A percentile compares a stretch with the other conserved stretches of the same genome.
Conservation (phyloP, 306 rosid species). For the Coriaria nepalensis region DNA sequence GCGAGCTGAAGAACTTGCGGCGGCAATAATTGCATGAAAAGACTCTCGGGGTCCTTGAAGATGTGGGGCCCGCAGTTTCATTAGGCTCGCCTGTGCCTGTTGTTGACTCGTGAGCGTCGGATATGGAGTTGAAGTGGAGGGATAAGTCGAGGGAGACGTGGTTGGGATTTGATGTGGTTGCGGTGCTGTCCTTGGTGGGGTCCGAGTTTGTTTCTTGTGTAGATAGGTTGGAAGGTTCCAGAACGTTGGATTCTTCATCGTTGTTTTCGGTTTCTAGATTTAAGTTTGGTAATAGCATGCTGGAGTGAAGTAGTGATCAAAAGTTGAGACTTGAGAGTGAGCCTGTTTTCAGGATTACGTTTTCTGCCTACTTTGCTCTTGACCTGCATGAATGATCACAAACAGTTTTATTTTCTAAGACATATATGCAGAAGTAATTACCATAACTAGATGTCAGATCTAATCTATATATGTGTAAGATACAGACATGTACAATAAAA, state of each 20-base stretch:
- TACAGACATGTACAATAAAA: too few species aligned
- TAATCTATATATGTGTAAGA: too few species aligned
- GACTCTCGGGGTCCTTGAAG: slow-evolving; percentile 32
- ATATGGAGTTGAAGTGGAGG: slow-evolving; percentile 36
- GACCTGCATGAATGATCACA: slow-evolving; percentile 5
- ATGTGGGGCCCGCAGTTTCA: slow-evolving; percentile 31
- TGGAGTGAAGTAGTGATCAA: slow-evolving; percentile 12
- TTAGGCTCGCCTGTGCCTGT: slow-evolving; percentile 23
- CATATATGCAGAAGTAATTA: too few species aligned
- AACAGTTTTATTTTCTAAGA: too few species aligned
- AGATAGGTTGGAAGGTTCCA: slow-evolving; percentile 27
- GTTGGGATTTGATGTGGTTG: slow-evolving; percentile 32
- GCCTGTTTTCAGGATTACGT: neutral
- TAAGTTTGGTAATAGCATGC: slow-evolving; percentile 45
- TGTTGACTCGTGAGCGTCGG: slow-evolving; percentile 17
- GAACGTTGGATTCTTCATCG: slow-evolving; percentile 30
- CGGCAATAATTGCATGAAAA: slow-evolving; percentile 82
- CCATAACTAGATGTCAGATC: too few species aligned
- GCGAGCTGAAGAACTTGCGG: slow-evolving; percentile 83
- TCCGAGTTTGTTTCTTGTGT: slow-evolving; percentile 36
- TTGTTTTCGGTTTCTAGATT: slow-evolving; percentile 40
- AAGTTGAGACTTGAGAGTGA: neutral
- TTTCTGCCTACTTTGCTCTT: neutral
- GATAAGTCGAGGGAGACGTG: slow-evolving; percentile 47
- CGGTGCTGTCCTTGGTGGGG: slow-evolving; percentile 34